These are phyloP conservation scores for Epichloe aotearoae DNA, from an alignment of 2,329 filamentous ascomycete genomes.

Conservation along the genomic window DNA sequence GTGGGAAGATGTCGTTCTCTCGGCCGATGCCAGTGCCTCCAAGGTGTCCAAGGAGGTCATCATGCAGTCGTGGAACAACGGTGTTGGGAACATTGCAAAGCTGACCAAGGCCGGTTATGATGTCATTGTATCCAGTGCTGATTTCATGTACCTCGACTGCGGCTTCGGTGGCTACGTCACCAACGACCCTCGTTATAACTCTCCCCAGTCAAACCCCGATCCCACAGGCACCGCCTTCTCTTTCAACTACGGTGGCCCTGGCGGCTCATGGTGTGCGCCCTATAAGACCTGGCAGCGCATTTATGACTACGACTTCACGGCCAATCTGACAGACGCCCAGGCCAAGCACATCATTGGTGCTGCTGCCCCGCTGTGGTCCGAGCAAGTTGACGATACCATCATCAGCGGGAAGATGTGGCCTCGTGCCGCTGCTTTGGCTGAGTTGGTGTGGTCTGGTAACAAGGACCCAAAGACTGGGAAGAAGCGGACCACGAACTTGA, in stretches of 20 bases:
- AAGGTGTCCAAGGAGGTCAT: constrained; percentile 36
- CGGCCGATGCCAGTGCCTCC: constrained; percentile 27
- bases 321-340: constrained; percentile 31
- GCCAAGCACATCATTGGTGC: constrained; percentile 37
- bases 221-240: constrained; percentile 20
- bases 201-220: constrained; percentile 35
- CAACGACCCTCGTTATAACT: constrained; percentile 43
- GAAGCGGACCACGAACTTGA: constrained; percentile 24
- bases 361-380: constrained; percentile 37
- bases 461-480: constrained; percentile 28
- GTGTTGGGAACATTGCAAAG: constrained; percentile 35
- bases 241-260: constrained; percentile 41
- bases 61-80: constrained; percentile 42
- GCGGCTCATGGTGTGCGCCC: constrained; percentile 44
- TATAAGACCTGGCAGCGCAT: constrained; percentile 49
- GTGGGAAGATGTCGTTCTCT: constrained; percentile 41
- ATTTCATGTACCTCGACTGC: constrained; percentile 45
- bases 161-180: constrained; percentile 38
- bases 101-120: constrained; percentile 36
- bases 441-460: constrained; percentile 43
- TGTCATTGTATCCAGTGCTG: constrained; percentile 40
- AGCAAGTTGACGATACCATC: constrained; percentile 40
- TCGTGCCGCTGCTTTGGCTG: constrained; percentile 40
- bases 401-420: constrained; percentile 41
- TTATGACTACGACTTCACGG: constrained; percentile 43